Conservation (phyloP, 352 stramenopile species). For the Peronospora belbahrii region DNA sequence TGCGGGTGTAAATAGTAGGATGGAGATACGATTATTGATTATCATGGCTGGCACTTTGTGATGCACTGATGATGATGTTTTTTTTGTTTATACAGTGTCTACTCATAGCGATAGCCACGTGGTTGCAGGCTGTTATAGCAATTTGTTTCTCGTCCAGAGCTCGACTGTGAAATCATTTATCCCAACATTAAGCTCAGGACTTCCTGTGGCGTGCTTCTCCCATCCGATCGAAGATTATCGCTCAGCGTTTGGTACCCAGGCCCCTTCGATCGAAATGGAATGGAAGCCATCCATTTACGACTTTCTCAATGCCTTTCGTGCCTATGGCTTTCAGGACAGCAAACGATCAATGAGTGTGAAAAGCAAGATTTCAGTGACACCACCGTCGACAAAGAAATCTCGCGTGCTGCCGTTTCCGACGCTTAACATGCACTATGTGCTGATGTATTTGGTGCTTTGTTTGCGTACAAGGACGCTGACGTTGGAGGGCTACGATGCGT, state of each 20-base stretch:
- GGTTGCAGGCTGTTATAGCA: constrained; percentile 61
- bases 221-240: constrained; percentile 47
- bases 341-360: constrained; percentile 79
- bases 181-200: constrained; percentile 28
- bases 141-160: constrained; percentile 48
- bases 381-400: constrained; percentile 17
- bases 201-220: constrained; percentile 45
- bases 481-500: constrained; percentile 67
- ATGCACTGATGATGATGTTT: constrained; percentile 4
- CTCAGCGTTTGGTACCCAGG: constrained; percentile 22
- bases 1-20: too few relatives aligned
- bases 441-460: constrained; percentile 67
- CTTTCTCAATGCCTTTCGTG: constrained; percentile 67
- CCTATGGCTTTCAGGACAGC: constrained; percentile 75
- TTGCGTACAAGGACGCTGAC: constrained; percentile 55
- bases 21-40: too few relatives aligned
- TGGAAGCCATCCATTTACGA: constrained; percentile 69
- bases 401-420: constrained; percentile 47
- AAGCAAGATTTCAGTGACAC: constrained; percentile 55
- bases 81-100: constrained; percentile 53
- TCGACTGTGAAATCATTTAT: constrained; percentile 12
- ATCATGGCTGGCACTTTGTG: too few relatives aligned
- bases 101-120: constrained; percentile 62
- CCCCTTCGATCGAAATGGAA: constrained; percentile 44
- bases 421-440: constrained; percentile 76